These are phyloP conservation scores for Saussurea involucrata DNA, from an alignment of 129 eudicot genomes.

Conservation along the genomic window DNA sequence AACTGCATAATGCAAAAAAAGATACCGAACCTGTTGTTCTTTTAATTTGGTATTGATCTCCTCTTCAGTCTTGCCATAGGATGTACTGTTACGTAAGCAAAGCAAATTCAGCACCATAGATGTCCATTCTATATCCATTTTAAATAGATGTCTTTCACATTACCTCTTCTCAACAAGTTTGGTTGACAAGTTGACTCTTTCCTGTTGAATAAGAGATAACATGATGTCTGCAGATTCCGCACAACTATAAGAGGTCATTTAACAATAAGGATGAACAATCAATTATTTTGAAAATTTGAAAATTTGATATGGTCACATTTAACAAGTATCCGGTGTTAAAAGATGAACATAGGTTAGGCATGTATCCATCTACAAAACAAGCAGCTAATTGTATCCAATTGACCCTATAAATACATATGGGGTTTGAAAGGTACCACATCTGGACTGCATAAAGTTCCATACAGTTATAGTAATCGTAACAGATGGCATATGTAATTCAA, in stretches of 20 bases:
- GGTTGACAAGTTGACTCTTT: conserved; percentile 50
- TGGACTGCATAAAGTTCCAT: not conserved
- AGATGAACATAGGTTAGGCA: not conserved
- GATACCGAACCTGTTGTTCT: conserved; percentile 59
- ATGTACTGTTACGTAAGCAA: conserved; percentile 48
- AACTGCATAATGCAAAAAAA: conserved; percentile 9
- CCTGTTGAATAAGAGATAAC: conserved; percentile 75
- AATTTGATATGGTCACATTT: too few species aligned
- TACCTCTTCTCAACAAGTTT: conserved; percentile 72
- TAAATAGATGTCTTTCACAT: conserved; percentile 4
- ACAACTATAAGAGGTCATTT: not conserved
- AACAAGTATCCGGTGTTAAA: not conserved
- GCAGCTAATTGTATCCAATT: not conserved
- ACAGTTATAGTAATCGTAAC: not conserved
- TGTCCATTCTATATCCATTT: conserved; percentile 10
- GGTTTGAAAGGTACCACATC: not conserved
- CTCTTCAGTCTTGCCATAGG: conserved; percentile 53
- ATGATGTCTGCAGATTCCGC: conserved; percentile 18
- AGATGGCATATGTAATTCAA: not conserved
- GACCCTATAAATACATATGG: not conserved
- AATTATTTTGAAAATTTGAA: too few species aligned
- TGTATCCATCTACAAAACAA: not conserved
- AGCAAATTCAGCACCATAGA: conserved; percentile 15
- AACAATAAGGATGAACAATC: not conserved
- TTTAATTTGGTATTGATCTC: conserved; percentile 44